Evolutionary conservation across 1,284 basidiomycete species (phyloP).

Genomic region (Trichosporon inkin): DNA sequence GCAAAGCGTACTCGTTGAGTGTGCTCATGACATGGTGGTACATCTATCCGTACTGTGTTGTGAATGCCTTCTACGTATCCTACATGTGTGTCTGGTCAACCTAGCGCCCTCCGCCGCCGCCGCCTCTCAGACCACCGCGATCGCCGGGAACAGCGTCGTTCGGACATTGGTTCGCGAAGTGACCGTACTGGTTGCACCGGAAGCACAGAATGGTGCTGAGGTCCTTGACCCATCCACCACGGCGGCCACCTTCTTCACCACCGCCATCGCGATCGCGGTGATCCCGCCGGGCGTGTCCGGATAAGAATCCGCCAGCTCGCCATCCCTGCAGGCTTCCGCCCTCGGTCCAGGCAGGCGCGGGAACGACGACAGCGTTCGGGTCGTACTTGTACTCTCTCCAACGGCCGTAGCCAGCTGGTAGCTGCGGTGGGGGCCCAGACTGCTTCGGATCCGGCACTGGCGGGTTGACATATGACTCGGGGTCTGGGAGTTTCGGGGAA

Average conservation of each 20-base stretch:
- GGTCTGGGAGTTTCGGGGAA: constrained; percentile 55
- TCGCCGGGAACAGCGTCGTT: constrained; percentile 55
- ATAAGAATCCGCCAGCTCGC: constrained; percentile 41
- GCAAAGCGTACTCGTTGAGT: too few species aligned
- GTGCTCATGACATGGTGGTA: background rate
- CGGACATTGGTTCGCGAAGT: constrained; percentile 90
- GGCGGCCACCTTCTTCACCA: constrained; percentile 28
- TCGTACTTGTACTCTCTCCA: constrained; percentile 76
- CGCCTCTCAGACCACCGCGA: constrained; percentile 37
- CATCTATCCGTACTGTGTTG: background rate
- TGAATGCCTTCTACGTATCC: constrained; percentile 3
- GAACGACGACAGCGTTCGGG: constrained; percentile 52
- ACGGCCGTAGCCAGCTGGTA: constrained; percentile 63
- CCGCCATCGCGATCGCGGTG: constrained; percentile 28
- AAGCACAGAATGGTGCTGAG: constrained; percentile 84
- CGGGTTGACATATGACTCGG: constrained; percentile 74
- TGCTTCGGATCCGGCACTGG: constrained; percentile 69
- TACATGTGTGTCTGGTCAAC: background rate
- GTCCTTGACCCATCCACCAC: constrained; percentile 45
- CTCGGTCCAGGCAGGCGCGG: constrained; percentile 43
- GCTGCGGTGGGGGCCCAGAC: constrained; percentile 76
- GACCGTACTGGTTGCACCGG: constrained; percentile 64
- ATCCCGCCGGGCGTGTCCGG: constrained; percentile 33
- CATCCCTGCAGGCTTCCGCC: constrained; percentile 41
- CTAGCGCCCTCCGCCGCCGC: background rate